Conservation (phyloP, 1,284 basidiomycete species). For the Puccinia triticina region DNA sequence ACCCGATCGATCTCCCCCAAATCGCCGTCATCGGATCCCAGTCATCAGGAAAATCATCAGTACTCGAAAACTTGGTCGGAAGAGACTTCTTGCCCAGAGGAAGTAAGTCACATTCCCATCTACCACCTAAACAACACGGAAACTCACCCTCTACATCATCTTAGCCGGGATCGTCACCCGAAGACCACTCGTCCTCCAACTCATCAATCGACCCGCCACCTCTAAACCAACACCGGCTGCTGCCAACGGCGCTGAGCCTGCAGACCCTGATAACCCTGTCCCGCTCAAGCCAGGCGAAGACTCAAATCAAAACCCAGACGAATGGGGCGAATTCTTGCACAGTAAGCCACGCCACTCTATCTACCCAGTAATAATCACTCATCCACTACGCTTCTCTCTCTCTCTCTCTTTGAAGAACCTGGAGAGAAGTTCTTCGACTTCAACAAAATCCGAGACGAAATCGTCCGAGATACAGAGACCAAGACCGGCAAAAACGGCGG, state of each 20-base stretch:
- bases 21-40: constrained; percentile 66
- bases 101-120: constrained; percentile 61
- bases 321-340: constrained; percentile 98
- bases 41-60: constrained; percentile 61
- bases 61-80: constrained; percentile 87
- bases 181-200: constrained; percentile 89
- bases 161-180: constrained; percentile 86
- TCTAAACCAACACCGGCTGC: constrained; percentile 52
- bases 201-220: constrained; percentile 74
- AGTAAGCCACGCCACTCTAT: not conserved
- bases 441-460: constrained; percentile 92
- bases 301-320: constrained; percentile 72
- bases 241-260: constrained; percentile 17
- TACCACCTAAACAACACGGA: not conserved
- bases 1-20: constrained; percentile 65
- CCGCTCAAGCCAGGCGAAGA: constrained; percentile 63
- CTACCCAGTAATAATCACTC: not conserved
- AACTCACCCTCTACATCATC: not conserved
- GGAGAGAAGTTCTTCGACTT: constrained; percentile 98
- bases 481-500: constrained; percentile 96
- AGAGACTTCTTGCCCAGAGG: constrained; percentile 96
- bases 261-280: not conserved
- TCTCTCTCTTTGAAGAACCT: constrained; percentile 64
- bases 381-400: not conserved
- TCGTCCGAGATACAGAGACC: constrained; percentile 91